Base-by-base conservation (phyloP, 2,329 filamentous ascomycete genomes). In the Aureobasidium pullulans region DNA sequence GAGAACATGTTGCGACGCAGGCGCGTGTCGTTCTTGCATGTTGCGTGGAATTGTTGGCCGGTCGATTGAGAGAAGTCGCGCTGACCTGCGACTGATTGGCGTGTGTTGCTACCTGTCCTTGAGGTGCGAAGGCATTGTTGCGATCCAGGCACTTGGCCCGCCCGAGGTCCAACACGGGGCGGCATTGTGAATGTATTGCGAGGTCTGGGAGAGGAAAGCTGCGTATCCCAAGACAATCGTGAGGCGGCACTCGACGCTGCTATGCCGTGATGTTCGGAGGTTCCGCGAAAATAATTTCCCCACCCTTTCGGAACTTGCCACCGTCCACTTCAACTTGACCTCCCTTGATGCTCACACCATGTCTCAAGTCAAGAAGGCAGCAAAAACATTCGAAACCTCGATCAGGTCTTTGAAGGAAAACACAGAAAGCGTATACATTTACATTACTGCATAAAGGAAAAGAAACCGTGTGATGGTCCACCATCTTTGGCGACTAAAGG, bases 1-100 rank as follows among this genome's bases (percentile, higher is more conserved):
- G 73, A 71, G 65, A 80, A 83, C 76, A 85, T 84, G 52, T 78
- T 72, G 60, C 76, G 73, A 61, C 82, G 79, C 43, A 80, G 75
- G 64, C 74, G 74, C 44, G 81, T 84, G 60, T 75, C 59, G 16
- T 57, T 54, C 42, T 54, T 47, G 46, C 52, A 61, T 57, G 59
- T 50, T n/a, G 43, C 49, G 19, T 60, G 49, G 59, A 60, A 60
- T 43, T 48, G 50, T 29, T 49, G 50, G 6, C 48, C 34, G 10
- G 50, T 42, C 19, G 49, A 49, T 46, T 61, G 59, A n/a, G 59
- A 57, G n/a, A 61, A 57, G 29, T 59, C 57, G 32, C 48, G 57
- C 57, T 48, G 44, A 11, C 48, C 31, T 29, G 43, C 31, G 40
- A 42, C 43, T 16, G 44, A 40, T 28, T 43, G 37, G n/a, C 57